A percentile compares a stretch with the other conserved stretches of the same genome.
Evolutionary conservation across 2,329 filamentous ascomycete species (phyloP).

Genomic region (Rhynchosporium graminicola): DNA sequence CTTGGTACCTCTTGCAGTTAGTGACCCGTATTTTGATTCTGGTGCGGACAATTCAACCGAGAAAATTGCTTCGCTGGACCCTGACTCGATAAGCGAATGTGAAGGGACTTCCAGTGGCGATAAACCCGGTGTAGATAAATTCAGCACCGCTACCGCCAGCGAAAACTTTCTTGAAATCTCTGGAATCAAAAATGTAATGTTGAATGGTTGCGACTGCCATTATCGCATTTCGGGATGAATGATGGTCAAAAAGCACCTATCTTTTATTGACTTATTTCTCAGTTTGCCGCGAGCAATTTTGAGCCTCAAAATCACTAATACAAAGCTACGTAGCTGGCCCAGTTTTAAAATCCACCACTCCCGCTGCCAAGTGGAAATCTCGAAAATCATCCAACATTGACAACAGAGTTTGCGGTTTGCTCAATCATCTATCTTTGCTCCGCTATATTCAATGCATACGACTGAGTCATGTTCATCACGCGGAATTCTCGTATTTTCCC

Average conservation of each 20-base stretch:
- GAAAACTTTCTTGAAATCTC: not conserved
- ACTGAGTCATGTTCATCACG: too few species aligned
- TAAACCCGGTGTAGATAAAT: not conserved
- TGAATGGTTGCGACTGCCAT: too few species aligned
- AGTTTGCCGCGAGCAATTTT: not conserved
- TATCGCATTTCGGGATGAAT: too few species aligned
- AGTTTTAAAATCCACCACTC: constrained; percentile 10
- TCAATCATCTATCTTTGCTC: not conserved
- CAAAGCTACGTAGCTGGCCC: constrained; percentile 10
- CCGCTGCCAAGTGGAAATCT: constrained; percentile 8
- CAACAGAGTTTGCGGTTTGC: not conserved
- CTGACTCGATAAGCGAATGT: not conserved
- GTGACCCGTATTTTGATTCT: constrained; percentile 8
- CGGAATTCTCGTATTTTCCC: too few species aligned
- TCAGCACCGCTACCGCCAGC: not conserved
- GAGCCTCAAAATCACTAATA: constrained; percentile 5
- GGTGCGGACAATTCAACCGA: constrained; percentile 3
- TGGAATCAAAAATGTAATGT: too few species aligned
- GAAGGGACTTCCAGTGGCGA: not conserved
- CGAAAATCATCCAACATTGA: not conserved
- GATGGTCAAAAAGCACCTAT: too few species aligned
- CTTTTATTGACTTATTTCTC: too few species aligned
- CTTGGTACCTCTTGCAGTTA: constrained; percentile 4
- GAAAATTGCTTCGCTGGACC: not conserved
- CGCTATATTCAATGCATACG: too few species aligned